These are phyloP conservation scores for Monosporascus cannonballus DNA, from an alignment of 2,329 filamentous ascomycete species.

Conservation along the genomic window DNA sequence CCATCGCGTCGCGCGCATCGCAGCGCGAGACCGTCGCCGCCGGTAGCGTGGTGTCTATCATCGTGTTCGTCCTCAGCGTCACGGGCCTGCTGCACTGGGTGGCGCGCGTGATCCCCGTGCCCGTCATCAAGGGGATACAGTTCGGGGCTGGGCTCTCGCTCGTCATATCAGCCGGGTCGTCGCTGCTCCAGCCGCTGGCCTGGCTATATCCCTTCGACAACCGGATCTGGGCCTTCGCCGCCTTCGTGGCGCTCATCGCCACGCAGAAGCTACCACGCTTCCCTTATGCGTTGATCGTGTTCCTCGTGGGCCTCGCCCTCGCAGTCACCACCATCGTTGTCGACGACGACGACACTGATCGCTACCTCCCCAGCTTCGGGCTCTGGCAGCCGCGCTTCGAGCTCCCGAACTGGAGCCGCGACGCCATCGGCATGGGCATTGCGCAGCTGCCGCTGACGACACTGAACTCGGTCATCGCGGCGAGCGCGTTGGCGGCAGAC, in stretches of 20 bases:
- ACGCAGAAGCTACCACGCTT: constrained; percentile 60
- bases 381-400: constrained; percentile 54
- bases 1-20: constrained; percentile 64
- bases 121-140: constrained; percentile 92
- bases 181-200: constrained; percentile 59
- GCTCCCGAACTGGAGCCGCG: constrained; percentile 37
- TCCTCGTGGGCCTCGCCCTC: constrained; percentile 61
- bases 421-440: constrained; percentile 55
- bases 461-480: constrained; percentile 87
- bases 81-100: constrained; percentile 75
- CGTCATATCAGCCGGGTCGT: constrained; percentile 67
- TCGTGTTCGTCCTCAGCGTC: constrained; percentile 69
- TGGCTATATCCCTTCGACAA: constrained; percentile 74
- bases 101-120: constrained; percentile 69
- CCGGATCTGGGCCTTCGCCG: constrained; percentile 66
- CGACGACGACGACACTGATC: constrained; percentile 13
- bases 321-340: constrained; percentile 43
- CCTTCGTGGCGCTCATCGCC: constrained; percentile 64
- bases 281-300: constrained; percentile 73
- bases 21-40: constrained; percentile 72
- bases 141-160: constrained; percentile 84
- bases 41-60: constrained; percentile 69
- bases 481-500: constrained; percentile 70
- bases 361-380: constrained; percentile 43
- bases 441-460: constrained; percentile 88